Evolutionary conservation across 768 basidiomycete species (phyloP), one percentile per base, ranked within the genome.

Genomic region (Russula compacta): DNA sequence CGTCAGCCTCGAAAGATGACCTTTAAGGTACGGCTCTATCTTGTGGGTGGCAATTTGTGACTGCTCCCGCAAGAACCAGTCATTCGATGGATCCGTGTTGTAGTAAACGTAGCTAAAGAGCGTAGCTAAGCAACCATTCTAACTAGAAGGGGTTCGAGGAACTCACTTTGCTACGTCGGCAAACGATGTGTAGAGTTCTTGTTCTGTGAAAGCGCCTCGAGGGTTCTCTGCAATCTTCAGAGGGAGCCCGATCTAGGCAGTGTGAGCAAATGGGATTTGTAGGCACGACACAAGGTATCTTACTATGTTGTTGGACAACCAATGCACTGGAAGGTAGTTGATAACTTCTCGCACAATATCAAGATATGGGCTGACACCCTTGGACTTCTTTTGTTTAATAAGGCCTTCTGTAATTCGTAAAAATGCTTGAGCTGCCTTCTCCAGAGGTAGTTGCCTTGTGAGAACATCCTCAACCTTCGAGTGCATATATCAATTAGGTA

Each of bases 311-410:
- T 79, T 74, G 10, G 79, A 78, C 33, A 84, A 75, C 85, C 84
- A 89, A 60, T 81, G 76, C 5, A 85, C 70, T 0, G 87, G 82
- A 42, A 86, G 60, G 32, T 77, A 68, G 63, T 89, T 85, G 67
- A 86, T 79, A 21, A 89, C 86, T 64, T 89, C 84, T 44, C 74
- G 74, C 7, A 89, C 79, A 40, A 89, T 77, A 67, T 90, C 85
- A 21, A 88, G 69, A 53, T 70, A 75, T 15, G 70, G 64, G 6
- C 71, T 74, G 14, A 70, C 69, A 35, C 72, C 64, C 35, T 64
- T 60, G 50, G 76, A 72, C 2, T 75, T 70, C 56, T 78, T 78
- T 12, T 68, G 10, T 21, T 32, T 21, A 38, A 64, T 64, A 10
- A 66, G 54, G 3, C 4, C 11, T 9, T 50, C 17, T 11, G 56